A percentile compares a stretch with the other conserved stretches of the same genome.
phyloP scores from a whole-genome alignment of 768 basidiomycete species.

The Phylloporus sp. region DNA sequence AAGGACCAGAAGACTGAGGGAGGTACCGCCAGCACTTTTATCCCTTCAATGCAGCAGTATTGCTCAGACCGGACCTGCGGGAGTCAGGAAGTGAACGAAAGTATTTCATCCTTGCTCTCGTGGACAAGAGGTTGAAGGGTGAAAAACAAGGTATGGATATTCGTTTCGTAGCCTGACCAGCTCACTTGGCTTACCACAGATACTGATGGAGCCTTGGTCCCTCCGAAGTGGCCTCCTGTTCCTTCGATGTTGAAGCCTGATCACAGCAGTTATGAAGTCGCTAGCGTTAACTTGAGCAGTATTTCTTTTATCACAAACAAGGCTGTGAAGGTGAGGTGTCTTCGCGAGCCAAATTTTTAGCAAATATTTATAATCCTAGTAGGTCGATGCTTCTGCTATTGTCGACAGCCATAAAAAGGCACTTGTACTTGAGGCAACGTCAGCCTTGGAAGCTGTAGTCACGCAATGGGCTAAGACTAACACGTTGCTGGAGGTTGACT shows the following conservation, averaged over 20 bases:
- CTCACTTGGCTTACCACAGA: conserved; percentile 40
- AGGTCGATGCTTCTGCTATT: conserved; percentile 73
- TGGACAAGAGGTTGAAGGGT: conserved; percentile 57
- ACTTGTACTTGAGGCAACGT: conserved; percentile 54
- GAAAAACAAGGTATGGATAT: conserved; percentile 45
- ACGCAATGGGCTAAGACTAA: conserved; percentile 52
- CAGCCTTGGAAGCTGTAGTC: conserved; percentile 46
- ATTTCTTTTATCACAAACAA: conserved; percentile 72
- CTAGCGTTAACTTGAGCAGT: conserved; percentile 62
- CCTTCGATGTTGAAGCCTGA: conserved; percentile 45
- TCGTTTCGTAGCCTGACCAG: neutral
- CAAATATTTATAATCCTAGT: neutral
- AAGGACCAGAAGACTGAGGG: conserved; percentile 1
- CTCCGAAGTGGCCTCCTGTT: conserved; percentile 76
- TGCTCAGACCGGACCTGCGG: conserved; percentile 64
- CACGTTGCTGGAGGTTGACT: conserved; percentile 73
- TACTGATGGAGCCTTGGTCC: conserved; percentile 48
- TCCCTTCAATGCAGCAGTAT: conserved; percentile 61
- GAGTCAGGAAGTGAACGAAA: conserved; percentile 46
- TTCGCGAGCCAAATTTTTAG: neutral
- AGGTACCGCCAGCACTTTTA: conserved; percentile 62
- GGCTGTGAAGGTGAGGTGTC: conserved; percentile 77
- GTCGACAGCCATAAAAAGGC: conserved; percentile 62
- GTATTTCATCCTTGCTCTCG: conserved; percentile 72
- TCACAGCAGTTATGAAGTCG: conserved; percentile 63